Evolutionary conservation across 2,329 filamentous ascomycete species (phyloP), one percentile per base, ranked within the genome.

Genomic region (Septoria petroselini): DNA sequence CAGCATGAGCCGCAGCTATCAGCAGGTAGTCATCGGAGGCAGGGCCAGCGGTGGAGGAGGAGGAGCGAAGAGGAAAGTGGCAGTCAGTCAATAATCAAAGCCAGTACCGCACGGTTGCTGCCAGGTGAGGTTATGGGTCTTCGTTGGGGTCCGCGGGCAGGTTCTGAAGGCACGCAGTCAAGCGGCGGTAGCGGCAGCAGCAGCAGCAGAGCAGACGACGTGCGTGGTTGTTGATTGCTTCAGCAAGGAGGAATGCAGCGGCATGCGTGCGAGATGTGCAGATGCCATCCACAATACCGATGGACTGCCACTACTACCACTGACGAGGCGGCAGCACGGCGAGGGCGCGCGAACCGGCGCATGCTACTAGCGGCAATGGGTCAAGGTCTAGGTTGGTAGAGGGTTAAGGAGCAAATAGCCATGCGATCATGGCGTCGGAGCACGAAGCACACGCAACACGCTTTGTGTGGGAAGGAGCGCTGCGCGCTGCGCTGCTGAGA

Each of bases 151-250:
- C 30, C 33, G 27, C 38, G 21, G 23, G 19, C 14, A 25, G 38
- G 11, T 19, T 27, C 23, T 27, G 23, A 27, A 27, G 23, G 23
- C 23, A 27, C 23, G 23, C 23, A 79, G 0, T 76, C 35, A 77
- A 18, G 73, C 76, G 48, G 12, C 71, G 64, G 11, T 80, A 47
- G 37, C 29, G 23, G n/a, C 25, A 17, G 39, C 23, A 25, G 25
- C 25, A n/a, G 15, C n/a, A 15, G 40, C 18, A n/a, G 15, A 29
- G 23, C 23, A 18, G 12, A n/a, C n/a, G n/a, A n/a, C n/a, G n/a
- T n/a, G 41, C 27, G 41, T 18, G 7, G 48, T 25, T 45, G 48
- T 40, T 42, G 48, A 53, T 48, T 52, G 52, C 57, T 62, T 55
- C 62, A 58, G 62, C 62, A 65, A 65, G 62, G 61, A 27, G 58